Conservation (phyloP, 345 rosid species). For the Boechera retrofracta region DNA sequence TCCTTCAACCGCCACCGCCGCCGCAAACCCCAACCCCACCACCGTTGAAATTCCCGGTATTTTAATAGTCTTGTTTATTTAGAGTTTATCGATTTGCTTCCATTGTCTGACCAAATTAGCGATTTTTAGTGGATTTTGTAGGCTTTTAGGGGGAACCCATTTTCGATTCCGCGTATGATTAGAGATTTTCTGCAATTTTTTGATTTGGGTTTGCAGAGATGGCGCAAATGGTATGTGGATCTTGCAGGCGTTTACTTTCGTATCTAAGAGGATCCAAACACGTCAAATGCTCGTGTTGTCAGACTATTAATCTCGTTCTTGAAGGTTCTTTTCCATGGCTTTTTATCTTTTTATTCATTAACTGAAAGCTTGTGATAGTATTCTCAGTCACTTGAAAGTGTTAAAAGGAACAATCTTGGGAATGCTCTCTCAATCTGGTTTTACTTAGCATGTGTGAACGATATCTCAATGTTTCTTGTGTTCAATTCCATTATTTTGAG, state of each 20-base stretch:
- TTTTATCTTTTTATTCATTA: background rate
- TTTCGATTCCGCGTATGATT: slow-evolving; percentile 17
- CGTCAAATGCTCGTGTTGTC: slow-evolving; percentile 71
- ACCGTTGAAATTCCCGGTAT: slow-evolving; percentile 19
- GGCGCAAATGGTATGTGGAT: slow-evolving; percentile 95
- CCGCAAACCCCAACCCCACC: slow-evolving; percentile 15
- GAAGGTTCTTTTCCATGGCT: slow-evolving; percentile 61
- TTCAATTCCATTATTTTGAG: background rate
- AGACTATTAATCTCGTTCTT: slow-evolving; percentile 72
- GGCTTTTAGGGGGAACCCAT: slow-evolving; percentile 13
- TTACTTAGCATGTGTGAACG: background rate
- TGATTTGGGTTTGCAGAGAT: slow-evolving; percentile 49
- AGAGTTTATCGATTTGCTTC: slow-evolving; percentile 24
- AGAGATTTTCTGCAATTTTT: slow-evolving; percentile 6
- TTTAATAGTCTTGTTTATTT: background rate
- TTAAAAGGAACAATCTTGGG: slow-evolving; percentile 7
- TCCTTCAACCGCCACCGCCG: slow-evolving; percentile 9
- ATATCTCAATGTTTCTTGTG: background rate
- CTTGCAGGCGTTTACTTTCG: slow-evolving; percentile 77
- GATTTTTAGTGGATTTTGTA: slow-evolving; percentile 36
- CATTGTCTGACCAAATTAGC: background rate
- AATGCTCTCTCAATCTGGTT: background rate
- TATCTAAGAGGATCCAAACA: slow-evolving; percentile 72
- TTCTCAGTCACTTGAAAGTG: background rate
- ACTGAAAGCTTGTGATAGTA: slow-evolving; percentile 3